A percentile compares a stretch with the other conserved stretches of the same genome.
phyloP scores from a whole-genome alignment of 306 rosid genomes.

The Pachyrhizus erosus region DNA sequence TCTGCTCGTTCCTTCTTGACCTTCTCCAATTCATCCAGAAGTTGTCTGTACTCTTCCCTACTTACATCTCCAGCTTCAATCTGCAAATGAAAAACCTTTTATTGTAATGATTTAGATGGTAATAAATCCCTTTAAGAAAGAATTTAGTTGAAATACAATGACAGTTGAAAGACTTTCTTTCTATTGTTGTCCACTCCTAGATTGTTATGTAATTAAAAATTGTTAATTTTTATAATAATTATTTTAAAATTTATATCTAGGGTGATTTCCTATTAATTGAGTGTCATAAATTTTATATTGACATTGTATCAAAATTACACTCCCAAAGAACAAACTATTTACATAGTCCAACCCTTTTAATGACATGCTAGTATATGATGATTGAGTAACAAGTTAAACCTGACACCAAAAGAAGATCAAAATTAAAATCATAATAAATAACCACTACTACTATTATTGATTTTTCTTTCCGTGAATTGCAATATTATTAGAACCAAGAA shows the following conservation, averaged over 20 bases:
- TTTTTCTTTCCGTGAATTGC: no score
- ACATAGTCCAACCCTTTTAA: neutral
- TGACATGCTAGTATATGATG: neutral
- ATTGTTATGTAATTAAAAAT: neutral
- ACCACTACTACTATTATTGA: neutral
- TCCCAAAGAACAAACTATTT: neutral
- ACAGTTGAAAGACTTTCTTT: neutral
- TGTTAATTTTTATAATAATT: neutral
- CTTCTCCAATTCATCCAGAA: slow-evolving; percentile 52
- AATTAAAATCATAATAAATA: neutral
- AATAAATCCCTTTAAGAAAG: neutral
- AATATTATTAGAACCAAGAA: no score
- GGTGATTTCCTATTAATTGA: neutral
- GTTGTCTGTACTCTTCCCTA: slow-evolving; percentile 49
- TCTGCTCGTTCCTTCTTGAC: slow-evolving; percentile 51
- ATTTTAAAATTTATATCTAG: neutral
- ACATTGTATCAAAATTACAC: neutral
- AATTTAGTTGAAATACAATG: neutral
- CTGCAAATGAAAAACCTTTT: slow-evolving; percentile 48
- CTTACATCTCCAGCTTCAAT: slow-evolving; percentile 48
- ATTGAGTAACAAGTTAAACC: neutral
- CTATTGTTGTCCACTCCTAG: neutral
- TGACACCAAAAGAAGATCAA: neutral
- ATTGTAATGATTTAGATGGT: neutral
- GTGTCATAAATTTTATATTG: neutral